Conservation (phyloP, 768 basidiomycete species). For the Leccinum obscurum region DNA sequence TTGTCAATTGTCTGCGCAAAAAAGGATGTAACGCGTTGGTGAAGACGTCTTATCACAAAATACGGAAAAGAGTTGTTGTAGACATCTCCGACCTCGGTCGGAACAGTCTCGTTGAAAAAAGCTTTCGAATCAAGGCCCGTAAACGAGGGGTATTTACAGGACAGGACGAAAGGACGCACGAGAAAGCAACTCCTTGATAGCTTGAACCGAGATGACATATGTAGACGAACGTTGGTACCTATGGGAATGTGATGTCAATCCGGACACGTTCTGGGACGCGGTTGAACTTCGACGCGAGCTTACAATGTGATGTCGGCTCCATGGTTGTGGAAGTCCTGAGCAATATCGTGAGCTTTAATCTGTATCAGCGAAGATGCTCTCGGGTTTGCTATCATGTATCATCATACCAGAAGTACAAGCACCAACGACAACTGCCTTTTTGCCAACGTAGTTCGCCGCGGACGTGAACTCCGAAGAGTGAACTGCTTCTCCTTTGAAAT, state of each 20-base stretch:
- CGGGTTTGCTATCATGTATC: neutral
- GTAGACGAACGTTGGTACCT: slow-evolving; percentile 31
- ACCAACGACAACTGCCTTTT: slow-evolving; percentile 68
- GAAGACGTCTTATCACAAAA: slow-evolving; percentile 15
- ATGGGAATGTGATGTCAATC: slow-evolving; percentile 3
- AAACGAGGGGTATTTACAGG: neutral
- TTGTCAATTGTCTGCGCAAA: slow-evolving; percentile 28
- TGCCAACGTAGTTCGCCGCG: slow-evolving; percentile 51
- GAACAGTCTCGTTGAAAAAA: slow-evolving; percentile 20
- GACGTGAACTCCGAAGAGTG: slow-evolving; percentile 55
- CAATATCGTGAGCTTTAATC: slow-evolving; percentile 36
- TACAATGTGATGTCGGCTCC: slow-evolving; percentile 34
- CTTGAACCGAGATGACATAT: slow-evolving; percentile 16
- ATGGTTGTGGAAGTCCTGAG: slow-evolving; percentile 35
- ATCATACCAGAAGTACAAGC: slow-evolving; percentile 59
- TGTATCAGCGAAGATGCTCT: slow-evolving; percentile 10
- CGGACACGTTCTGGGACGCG: neutral
- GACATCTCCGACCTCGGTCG: slow-evolving; percentile 24
- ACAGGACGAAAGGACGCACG: slow-evolving; percentile 7
- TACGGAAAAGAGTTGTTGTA: slow-evolving; percentile 18
- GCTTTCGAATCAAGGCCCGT: slow-evolving; percentile 2
- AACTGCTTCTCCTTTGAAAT: slow-evolving; percentile 52
- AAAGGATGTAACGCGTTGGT: slow-evolving; percentile 20
- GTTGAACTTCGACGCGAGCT: neutral
- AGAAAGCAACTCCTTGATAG: slow-evolving; percentile 6